A percentile compares a stretch with the other conserved stretches of the same genome.
Evolutionary conservation across 257 asterid species (phyloP).

Genomic region (Solanum ahanhuiri): DNA sequence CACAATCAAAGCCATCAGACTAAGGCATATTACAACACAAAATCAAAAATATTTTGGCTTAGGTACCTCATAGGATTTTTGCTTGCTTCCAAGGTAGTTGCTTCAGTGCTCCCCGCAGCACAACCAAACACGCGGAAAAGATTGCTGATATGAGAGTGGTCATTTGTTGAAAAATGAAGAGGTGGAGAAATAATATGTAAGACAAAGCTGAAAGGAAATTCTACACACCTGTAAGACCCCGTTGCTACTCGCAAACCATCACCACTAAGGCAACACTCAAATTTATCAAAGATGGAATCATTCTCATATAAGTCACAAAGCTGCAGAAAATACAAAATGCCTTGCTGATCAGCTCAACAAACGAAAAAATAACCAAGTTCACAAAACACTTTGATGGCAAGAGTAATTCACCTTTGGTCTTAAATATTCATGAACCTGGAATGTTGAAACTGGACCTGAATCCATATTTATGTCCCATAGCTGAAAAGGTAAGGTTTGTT

Average conservation of each 20-base stretch:
- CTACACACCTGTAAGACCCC: constrained; percentile 72
- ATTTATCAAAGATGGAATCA: constrained; percentile 83
- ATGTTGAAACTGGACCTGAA: constrained; percentile 78
- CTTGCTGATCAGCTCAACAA: constrained; percentile 9
- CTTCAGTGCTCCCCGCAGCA: constrained; percentile 62
- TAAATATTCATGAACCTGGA: constrained; percentile 78
- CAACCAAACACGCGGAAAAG: constrained; percentile 89
- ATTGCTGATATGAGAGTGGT: constrained; percentile 48
- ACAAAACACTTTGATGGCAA: background rate
- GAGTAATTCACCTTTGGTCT: constrained; percentile 62
- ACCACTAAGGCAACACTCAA: constrained; percentile 86
- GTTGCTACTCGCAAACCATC: constrained; percentile 74
- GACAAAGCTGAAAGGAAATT: background rate
- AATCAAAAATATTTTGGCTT: background rate
- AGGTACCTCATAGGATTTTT: constrained; percentile 93
- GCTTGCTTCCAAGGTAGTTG: constrained; percentile 95
- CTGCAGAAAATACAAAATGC: constrained; percentile 29
- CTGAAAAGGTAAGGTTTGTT: constrained; percentile 22
- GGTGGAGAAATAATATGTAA: background rate
- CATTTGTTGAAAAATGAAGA: constrained; percentile 4
- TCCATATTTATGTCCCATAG: constrained; percentile 90
- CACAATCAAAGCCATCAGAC: constrained; percentile 3
- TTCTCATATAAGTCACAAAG: constrained; percentile 82
- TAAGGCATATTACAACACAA: background rate
- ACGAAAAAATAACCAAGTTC: background rate